phyloP scores from a whole-genome alignment of 441 rosid genomes.

The Sinapis alba region DNA sequence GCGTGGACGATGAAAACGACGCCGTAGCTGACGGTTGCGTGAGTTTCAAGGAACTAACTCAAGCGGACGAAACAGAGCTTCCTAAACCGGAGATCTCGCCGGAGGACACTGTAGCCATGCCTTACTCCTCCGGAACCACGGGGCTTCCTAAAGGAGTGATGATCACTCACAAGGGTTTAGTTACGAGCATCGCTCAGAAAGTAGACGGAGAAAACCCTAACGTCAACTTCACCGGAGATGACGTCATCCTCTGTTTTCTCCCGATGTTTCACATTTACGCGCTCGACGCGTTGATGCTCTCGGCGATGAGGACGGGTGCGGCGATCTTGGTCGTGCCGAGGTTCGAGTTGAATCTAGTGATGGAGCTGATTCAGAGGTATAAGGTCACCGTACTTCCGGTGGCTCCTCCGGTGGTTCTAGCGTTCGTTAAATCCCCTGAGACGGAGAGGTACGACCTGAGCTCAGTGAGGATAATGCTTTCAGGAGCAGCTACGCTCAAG shows the following conservation, averaged over 20 bases:
- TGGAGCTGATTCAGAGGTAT: slow-evolving; percentile 48
- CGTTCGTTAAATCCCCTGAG: slow-evolving; percentile 49
- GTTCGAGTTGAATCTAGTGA: slow-evolving; percentile 45
- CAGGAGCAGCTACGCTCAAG: slow-evolving; percentile 61
- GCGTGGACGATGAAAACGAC: slow-evolving; percentile 25
- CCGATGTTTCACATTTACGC: slow-evolving; percentile 63
- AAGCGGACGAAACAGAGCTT: slow-evolving; percentile 38
- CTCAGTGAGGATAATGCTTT: slow-evolving; percentile 49
- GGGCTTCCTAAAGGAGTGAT: slow-evolving; percentile 65
- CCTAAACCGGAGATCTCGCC: slow-evolving; percentile 42
- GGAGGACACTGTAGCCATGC: slow-evolving; percentile 54
- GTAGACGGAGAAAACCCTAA: slow-evolving; percentile 67
- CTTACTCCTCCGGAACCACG: slow-evolving; percentile 61
- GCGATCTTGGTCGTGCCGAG: slow-evolving; percentile 51
- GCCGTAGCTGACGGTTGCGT: slow-evolving; percentile 39
- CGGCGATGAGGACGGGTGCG: slow-evolving; percentile 54
- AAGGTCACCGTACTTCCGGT: slow-evolving; percentile 53
- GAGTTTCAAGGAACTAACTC: slow-evolving; percentile 39
- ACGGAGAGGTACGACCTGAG: slow-evolving; percentile 48
- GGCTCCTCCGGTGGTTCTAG: slow-evolving; percentile 60
- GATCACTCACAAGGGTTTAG: slow-evolving; percentile 57
- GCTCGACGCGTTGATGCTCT: slow-evolving; percentile 52
- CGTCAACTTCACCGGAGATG: slow-evolving; percentile 41
- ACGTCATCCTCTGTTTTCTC: slow-evolving; percentile 52
- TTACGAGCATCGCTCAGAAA: slow-evolving; percentile 60